Percentiles rank a stretch among this genome's conserved stretches.
Evolutionary conservation across 176 grass and related monocot species (phyloP).

Genomic region (Rhynchospora breviuscula): DNA sequence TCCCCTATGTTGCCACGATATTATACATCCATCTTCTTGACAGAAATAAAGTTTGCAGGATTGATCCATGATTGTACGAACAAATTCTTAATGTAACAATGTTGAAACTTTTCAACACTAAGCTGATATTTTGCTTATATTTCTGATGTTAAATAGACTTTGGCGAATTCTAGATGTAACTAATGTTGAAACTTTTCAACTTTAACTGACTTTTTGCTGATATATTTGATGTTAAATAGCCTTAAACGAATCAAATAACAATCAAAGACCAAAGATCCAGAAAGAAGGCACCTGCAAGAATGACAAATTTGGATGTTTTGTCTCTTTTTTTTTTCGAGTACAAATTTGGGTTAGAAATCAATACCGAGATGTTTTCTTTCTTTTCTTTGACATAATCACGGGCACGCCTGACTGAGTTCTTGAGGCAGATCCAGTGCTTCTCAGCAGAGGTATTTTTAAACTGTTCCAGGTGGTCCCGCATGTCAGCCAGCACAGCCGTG

Average conservation of each 20-base stretch:
- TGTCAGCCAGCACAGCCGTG: conserved; percentile 28
- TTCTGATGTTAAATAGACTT: background rate
- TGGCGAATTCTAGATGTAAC: background rate
- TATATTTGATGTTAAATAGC: background rate
- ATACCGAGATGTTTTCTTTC: conserved; percentile 13
- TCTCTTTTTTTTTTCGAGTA: background rate
- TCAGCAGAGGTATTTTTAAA: conserved; percentile 36
- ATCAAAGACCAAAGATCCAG: background rate
- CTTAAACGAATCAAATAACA: background rate
- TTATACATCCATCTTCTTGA: background rate
- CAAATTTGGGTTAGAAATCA: background rate
- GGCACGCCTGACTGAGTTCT: conserved; percentile 33
- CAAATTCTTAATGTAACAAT: background rate
- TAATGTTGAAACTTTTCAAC: background rate
- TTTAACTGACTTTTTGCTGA: background rate
- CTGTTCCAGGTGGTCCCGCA: conserved; percentile 47
- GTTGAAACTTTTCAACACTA: too few relatives aligned
- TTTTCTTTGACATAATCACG: conserved; percentile 29
- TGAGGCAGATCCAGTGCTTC: conserved; percentile 61
- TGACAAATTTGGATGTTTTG: background rate
- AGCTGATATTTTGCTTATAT: too few relatives aligned
- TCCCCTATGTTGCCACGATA: background rate
- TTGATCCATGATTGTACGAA: background rate
- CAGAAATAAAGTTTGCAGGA: background rate
- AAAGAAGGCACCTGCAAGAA: background rate